These are phyloP conservation scores for Camellia granthamiana DNA, from an alignment of 148 eudicot species.

Conservation along the genomic window DNA sequence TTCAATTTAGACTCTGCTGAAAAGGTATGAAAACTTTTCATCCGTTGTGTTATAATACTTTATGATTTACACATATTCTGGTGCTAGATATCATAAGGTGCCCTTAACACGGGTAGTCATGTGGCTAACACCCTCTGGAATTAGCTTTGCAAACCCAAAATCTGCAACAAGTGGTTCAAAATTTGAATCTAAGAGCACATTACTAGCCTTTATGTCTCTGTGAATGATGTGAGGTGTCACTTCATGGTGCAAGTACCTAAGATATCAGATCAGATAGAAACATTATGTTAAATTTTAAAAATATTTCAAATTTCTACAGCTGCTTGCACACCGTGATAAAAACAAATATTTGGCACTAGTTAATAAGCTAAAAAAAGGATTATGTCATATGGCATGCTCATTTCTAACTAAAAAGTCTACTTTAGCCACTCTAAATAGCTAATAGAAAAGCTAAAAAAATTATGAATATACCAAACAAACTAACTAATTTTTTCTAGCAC, in stretches of 20 bases:
- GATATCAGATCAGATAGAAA: neutral
- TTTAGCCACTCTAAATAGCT: too few species aligned
- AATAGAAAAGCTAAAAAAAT: too few species aligned
- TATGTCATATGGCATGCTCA: too few species aligned
- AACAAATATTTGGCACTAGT: too few species aligned
- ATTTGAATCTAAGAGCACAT: constrained; percentile 45
- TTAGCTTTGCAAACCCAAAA: constrained; percentile 53
- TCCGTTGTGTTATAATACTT: too few species aligned
- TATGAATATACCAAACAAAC: too few species aligned
- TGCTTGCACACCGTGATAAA: neutral
- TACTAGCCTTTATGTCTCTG: constrained; percentile 53
- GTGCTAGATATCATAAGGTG: constrained; percentile 49
- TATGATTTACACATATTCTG: constrained; percentile 30
- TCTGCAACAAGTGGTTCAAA: constrained; percentile 52
- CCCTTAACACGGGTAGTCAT: constrained; percentile 66
- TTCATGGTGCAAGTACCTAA: constrained; percentile 56
- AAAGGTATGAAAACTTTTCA: too few species aligned
- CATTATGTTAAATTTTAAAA: neutral
- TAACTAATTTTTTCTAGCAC: too few species aligned
- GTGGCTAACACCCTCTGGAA: constrained; percentile 54
- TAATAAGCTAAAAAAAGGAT: too few species aligned
- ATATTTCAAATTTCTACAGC: neutral
- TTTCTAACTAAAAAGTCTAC: too few species aligned
- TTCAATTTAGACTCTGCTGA: too few species aligned
- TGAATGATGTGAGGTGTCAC: constrained; percentile 56